Percentiles rank a stretch among this genome's conserved stretches.
These are phyloP conservation scores for Trametes meyenii DNA, from an alignment of 768 basidiomycete species.

Conservation along the genomic window DNA sequence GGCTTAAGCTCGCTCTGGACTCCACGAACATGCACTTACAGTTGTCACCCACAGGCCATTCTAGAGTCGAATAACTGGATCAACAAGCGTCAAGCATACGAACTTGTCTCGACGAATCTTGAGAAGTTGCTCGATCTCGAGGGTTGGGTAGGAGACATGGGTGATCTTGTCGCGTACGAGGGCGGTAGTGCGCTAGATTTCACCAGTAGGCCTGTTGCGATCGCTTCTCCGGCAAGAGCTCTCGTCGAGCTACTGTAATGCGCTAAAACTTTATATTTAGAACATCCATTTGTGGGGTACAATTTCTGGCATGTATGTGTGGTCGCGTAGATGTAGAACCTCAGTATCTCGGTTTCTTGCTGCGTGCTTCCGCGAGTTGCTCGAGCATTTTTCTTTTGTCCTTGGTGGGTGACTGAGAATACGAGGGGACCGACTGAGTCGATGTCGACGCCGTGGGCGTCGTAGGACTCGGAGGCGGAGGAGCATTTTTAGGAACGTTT, in stretches of 20 bases:
- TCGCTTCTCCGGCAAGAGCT: slow-evolving; percentile 31
- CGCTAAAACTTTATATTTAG: no score
- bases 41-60: slow-evolving; percentile 36
- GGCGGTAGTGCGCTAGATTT: slow-evolving; percentile 34
- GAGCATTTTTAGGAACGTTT: background rate
- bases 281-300: no score
- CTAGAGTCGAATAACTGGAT: slow-evolving; percentile 44
- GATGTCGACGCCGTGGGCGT: slow-evolving; percentile 15
- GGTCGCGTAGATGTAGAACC: background rate
- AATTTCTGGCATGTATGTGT: background rate
- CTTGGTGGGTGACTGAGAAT: slow-evolving; percentile 35
- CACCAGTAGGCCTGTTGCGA: slow-evolving; percentile 36
- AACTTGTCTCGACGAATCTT: slow-evolving; percentile 44
- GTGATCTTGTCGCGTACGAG: slow-evolving; percentile 36
- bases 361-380: slow-evolving; percentile 35
- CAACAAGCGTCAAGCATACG: slow-evolving; percentile 38
- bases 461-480: background rate
- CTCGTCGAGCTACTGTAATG: slow-evolving; percentile 35
- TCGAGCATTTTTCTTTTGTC: slow-evolving; percentile 40
- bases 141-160: slow-evolving; percentile 40
- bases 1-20: background rate
- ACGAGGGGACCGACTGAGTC: slow-evolving; percentile 23
- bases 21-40: background rate
- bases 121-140: slow-evolving; percentile 47
- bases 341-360: slow-evolving; percentile 21